These are phyloP conservation scores for Phytophthora melonis DNA, from an alignment of 352 stramenopile species.

Conservation along the genomic window DNA sequence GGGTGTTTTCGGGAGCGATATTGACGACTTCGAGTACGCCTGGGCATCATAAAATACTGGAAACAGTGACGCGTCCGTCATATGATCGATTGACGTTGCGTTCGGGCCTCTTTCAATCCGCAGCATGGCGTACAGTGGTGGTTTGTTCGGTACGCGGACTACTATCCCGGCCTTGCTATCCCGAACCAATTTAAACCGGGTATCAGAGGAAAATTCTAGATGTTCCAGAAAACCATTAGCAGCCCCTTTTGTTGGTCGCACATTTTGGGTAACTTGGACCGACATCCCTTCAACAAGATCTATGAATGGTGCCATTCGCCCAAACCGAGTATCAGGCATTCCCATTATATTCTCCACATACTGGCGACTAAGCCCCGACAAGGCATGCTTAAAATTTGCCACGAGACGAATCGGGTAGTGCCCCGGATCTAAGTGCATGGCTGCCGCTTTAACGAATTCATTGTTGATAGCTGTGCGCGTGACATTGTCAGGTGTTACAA, in stretches of 20 bases:
- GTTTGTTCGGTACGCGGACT: not conserved
- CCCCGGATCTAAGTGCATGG: not conserved
- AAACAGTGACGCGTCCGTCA: not conserved
- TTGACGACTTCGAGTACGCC: slow-evolving; percentile 2
- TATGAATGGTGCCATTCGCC: slow-evolving; percentile 5
- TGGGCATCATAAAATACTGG: slow-evolving; percentile 2
- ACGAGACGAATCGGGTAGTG: slow-evolving; percentile 6
- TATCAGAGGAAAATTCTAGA: not conserved
- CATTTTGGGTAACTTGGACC: slow-evolving; percentile 7
- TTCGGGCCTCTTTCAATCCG: not conserved
- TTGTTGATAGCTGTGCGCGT: slow-evolving; percentile 12
- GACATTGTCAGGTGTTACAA: slow-evolving; percentile 6
- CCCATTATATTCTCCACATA: slow-evolving; percentile 5
- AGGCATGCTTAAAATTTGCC: not conserved
- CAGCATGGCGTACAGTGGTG: not conserved
- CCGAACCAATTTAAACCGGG: not conserved
- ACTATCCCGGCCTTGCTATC: not conserved
- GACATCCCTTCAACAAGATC: not conserved
- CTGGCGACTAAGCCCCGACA: slow-evolving; percentile 6
- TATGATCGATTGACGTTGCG: not conserved
- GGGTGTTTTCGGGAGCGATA: not conserved
- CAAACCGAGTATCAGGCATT: slow-evolving; percentile 7
- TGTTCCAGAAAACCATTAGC: slow-evolving; percentile 3
- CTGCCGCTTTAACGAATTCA: not conserved
- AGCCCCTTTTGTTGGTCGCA: slow-evolving; percentile 3